These are phyloP conservation scores for Colletotrichum tofieldiae DNA, from an alignment of 2,329 filamentous ascomycete species.

Conservation along the genomic window DNA sequence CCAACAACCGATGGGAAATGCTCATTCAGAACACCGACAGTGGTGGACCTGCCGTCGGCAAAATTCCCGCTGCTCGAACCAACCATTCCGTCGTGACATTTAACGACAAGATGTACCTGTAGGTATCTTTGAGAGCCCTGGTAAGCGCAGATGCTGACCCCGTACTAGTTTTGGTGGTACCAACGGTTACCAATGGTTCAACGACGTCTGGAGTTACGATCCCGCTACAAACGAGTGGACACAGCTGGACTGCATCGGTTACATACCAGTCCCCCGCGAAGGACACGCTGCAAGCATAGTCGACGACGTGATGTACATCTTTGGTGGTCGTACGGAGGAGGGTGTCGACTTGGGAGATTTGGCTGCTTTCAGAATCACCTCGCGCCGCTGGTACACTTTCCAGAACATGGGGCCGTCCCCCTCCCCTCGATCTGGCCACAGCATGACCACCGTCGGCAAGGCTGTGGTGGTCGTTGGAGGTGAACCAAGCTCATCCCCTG, in stretches of 20 bases:
- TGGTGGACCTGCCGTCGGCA: constrained; percentile 70
- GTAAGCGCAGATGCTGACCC: constrained; percentile 12
- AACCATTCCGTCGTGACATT: constrained; percentile 95
- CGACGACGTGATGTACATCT: constrained; percentile 99
- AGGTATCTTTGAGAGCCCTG: constrained; percentile 57
- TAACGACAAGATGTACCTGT: constrained; percentile 95
- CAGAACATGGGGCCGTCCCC: constrained; percentile 99
- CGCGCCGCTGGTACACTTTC: constrained; percentile 97
- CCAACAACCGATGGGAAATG: constrained; percentile 94
- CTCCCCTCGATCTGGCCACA: constrained; percentile 93
- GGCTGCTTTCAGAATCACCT: constrained; percentile 82
- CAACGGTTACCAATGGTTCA: constrained; percentile 97
- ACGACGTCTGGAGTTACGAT: constrained; percentile 98
- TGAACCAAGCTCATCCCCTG: constrained; percentile 90
- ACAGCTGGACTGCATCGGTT: constrained; percentile 95
- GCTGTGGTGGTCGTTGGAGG: constrained; percentile 93
- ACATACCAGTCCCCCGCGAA: constrained; percentile 94
- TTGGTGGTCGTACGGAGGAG: constrained; percentile 95
- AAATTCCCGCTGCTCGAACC: constrained; percentile 87
- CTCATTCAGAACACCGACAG: constrained; percentile 83
- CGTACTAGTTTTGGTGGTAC: constrained; percentile 90
- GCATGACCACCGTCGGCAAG: constrained; percentile 96
- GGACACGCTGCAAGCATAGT: constrained; percentile 95
- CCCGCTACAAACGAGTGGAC: constrained; percentile 86
- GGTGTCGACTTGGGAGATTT: constrained; percentile 93